A percentile compares a stretch with the other conserved stretches of the same genome.
Evolutionary conservation across 768 basidiomycete genomes (phyloP).

Genomic region (Calocybe cyanea): DNA sequence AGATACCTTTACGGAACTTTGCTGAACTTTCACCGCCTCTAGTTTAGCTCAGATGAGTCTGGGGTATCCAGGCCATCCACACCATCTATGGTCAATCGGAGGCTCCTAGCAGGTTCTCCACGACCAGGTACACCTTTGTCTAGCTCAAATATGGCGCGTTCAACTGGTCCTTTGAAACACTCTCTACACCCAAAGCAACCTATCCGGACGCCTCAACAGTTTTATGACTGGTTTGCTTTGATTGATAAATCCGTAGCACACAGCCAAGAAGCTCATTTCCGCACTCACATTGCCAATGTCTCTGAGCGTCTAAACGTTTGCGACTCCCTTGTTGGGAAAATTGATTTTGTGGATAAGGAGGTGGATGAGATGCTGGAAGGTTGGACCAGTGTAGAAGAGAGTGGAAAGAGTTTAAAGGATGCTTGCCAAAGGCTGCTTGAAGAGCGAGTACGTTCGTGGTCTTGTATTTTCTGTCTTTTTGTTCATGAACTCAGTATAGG

Average conservation of each 20-base stretch:
- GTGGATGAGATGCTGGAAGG: slow-evolving; percentile 80
- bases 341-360: slow-evolving; percentile 70
- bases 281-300: slow-evolving; percentile 77
- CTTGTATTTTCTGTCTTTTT: background rate
- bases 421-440: slow-evolving; percentile 88
- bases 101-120: slow-evolving; percentile 23
- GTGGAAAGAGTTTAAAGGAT: slow-evolving; percentile 86
- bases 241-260: slow-evolving; percentile 90
- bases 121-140: slow-evolving; percentile 41
- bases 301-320: slow-evolving; percentile 75
- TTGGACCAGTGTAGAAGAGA: slow-evolving; percentile 86
- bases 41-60: slow-evolving; percentile 29
- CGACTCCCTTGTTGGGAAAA: slow-evolving; percentile 64
- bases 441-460: slow-evolving; percentile 64
- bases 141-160: slow-evolving; percentile 7
- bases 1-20: slow-evolving; percentile 3
- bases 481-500: slow-evolving; percentile 38
- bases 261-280: slow-evolving; percentile 91
- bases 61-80: slow-evolving; percentile 35
- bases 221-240: slow-evolving; percentile 93
- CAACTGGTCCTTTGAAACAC: slow-evolving; percentile 27
- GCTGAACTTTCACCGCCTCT: slow-evolving; percentile 4
- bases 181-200: slow-evolving; percentile 72
- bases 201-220: slow-evolving; percentile 89
- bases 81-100: slow-evolving; percentile 31